A percentile compares a stretch with the other conserved stretches of the same genome.
Evolutionary conservation across 1,284 basidiomycete genomes (phyloP).

Genomic region (Rhizopogon parksii): DNA sequence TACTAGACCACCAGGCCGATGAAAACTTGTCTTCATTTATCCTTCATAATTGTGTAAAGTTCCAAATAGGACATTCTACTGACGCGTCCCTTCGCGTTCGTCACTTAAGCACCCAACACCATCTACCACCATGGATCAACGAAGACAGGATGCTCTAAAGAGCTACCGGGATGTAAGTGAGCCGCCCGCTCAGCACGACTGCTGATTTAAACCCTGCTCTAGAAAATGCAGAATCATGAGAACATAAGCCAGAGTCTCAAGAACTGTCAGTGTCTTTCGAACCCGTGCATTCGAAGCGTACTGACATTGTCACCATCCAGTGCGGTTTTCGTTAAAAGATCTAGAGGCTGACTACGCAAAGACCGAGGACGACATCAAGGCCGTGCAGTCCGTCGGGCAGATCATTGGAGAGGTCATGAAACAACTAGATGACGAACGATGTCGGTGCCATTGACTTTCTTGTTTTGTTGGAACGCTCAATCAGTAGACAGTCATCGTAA

Average conservation of each 20-base stretch:
- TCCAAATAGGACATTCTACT: slow-evolving; percentile 8
- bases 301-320: slow-evolving; percentile 30
- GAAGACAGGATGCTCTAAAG: slow-evolving; percentile 59
- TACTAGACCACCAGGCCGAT: slow-evolving; percentile 37
- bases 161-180: slow-evolving; percentile 55
- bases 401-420: slow-evolving; percentile 99
- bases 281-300: slow-evolving; percentile 3
- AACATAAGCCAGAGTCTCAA: slow-evolving; percentile 77
- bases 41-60: neutral
- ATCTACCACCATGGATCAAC: slow-evolving; percentile 49
- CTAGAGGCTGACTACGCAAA: slow-evolving; percentile 88
- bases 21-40: accelerated
- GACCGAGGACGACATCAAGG: slow-evolving; percentile 99
- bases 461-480: slow-evolving; percentile 4
- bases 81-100: slow-evolving; percentile 24
- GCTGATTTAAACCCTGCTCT: slow-evolving; percentile 12
- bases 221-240: slow-evolving; percentile 93
- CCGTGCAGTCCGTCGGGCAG: slow-evolving; percentile 97
- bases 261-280: slow-evolving; percentile 54
- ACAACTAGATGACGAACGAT: slow-evolving; percentile 96
- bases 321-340: slow-evolving; percentile 80
- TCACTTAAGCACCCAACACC: slow-evolving; percentile 37
- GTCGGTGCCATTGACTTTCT: slow-evolving; percentile 42
- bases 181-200: neutral
- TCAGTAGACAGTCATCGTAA: slow-evolving; percentile 80